Percentiles rank a stretch among this genome's conserved stretches.
Conservation (phyloP, 495 filamentous ascomycete genomes). For the Trypethelium eluteriae region DNA sequence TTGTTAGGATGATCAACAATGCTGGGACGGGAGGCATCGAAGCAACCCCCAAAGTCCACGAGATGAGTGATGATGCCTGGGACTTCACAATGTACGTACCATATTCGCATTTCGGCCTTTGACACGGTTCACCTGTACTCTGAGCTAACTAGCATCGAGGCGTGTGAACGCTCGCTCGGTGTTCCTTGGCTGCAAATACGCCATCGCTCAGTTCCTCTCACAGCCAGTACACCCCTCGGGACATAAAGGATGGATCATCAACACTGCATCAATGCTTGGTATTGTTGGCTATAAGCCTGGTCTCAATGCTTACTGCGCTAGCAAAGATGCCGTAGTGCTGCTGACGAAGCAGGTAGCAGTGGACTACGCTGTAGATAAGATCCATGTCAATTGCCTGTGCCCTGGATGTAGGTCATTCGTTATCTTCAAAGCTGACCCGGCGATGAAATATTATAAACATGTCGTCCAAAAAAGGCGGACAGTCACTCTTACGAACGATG, state of each 20-base stretch:
- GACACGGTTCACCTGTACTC: neutral
- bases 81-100: constrained; percentile 3
- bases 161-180: constrained; percentile 11
- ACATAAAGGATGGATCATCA: constrained; percentile 52
- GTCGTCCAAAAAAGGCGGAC: too few species aligned
- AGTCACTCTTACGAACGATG: too few species aligned
- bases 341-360: constrained; percentile 44
- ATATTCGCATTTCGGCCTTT: neutral
- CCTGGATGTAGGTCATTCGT: constrained; percentile 41
- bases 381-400: constrained; percentile 49
- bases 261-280: constrained; percentile 43
- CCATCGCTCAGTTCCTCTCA: constrained; percentile 12
- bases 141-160: neutral
- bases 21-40: constrained; percentile 38
- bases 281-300: constrained; percentile 30
- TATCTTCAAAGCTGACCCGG: too few species aligned
- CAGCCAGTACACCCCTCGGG: constrained; percentile 41
- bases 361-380: constrained; percentile 43
- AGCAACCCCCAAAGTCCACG: constrained; percentile 1
- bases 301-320: constrained; percentile 42
- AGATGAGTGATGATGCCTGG: neutral
- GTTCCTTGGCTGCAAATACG: constrained; percentile 14
- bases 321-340: constrained; percentile 46
- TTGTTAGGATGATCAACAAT: constrained; percentile 47
- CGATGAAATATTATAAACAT: too few species aligned